Conservation (phyloP, 2,329 filamentous ascomycete genomes). For the Aspergillus cejpii region DNA sequence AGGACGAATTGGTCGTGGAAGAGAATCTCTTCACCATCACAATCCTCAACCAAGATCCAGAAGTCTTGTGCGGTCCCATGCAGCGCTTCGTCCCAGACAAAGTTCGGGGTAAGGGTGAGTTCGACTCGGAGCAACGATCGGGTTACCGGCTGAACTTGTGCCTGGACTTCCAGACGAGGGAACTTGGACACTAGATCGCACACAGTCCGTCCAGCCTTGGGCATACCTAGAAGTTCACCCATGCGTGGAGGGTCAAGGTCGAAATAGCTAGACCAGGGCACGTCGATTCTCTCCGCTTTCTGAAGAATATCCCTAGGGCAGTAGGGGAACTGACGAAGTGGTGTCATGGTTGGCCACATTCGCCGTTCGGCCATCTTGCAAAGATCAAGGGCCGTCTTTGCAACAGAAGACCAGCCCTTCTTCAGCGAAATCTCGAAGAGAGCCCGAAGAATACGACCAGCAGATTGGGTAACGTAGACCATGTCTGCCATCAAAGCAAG, state of each 20-base stretch:
- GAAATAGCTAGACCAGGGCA: constrained; percentile 89
- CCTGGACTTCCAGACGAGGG: constrained; percentile 83
- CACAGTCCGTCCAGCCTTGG: constrained; percentile 77
- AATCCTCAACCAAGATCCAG: constrained; percentile 96
- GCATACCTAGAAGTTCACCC: constrained; percentile 87
- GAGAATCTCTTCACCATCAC: constrained; percentile 90
- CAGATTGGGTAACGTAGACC: constrained; percentile 97
- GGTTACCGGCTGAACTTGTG: constrained; percentile 90
- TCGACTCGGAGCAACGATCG: constrained; percentile 87
- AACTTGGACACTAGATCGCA: constrained; percentile 87
- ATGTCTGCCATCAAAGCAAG: constrained; percentile 96
- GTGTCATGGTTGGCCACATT: constrained; percentile 99
- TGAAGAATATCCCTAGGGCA: constrained; percentile 80
- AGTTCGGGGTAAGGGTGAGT: constrained; percentile 85
- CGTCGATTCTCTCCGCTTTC: constrained; percentile 91
- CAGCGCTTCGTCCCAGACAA: constrained; percentile 86
- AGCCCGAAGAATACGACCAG: constrained; percentile 87
- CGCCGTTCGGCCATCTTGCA: constrained; percentile 99
- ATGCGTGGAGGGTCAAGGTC: constrained; percentile 93
- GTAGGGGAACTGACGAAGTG: constrained; percentile 77
- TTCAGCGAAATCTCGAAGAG: constrained; percentile 97
- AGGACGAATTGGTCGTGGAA: constrained; percentile 93
- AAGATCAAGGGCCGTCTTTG: constrained; percentile 83
- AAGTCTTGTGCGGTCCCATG: constrained; percentile 88
- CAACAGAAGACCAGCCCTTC: constrained; percentile 91